phyloP scores from a whole-genome alignment of 2,329 filamentous ascomycete species.

The Penicillium corylophilum region DNA sequence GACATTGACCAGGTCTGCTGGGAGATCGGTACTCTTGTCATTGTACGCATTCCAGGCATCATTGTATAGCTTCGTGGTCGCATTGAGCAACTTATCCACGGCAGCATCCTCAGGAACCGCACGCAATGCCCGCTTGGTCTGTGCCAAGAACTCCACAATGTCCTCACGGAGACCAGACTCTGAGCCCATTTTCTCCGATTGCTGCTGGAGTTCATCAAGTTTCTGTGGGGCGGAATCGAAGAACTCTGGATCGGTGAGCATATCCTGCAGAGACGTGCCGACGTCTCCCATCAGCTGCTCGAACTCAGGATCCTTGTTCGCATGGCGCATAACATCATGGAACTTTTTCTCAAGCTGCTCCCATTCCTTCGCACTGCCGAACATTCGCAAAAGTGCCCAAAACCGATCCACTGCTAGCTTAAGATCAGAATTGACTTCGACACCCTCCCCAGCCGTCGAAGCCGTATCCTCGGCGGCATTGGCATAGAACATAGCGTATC shows the following conservation, averaged over 20 bases:
- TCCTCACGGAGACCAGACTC: constrained; percentile 70
- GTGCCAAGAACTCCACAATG: constrained; percentile 68
- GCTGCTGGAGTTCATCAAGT: constrained; percentile 58
- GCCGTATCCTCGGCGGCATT: constrained; percentile 67
- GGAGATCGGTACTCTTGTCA: constrained; percentile 67
- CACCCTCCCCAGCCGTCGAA: constrained; percentile 65
- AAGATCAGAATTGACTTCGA: constrained; percentile 70
- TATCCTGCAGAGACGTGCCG: constrained; percentile 71
- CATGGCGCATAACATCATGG: constrained; percentile 69
- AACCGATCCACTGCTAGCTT: constrained; percentile 76
- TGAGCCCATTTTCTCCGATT: constrained; percentile 58
- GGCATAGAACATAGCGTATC: constrained; percentile 76
- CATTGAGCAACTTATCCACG: constrained; percentile 66
- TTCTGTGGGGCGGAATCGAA: constrained; percentile 73
- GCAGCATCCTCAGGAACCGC: constrained; percentile 71
- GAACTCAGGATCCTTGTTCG: constrained; percentile 76
- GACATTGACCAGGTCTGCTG: constrained; percentile 73
- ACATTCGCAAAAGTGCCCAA: constrained; percentile 75
- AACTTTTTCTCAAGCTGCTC: constrained; percentile 68
- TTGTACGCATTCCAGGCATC: constrained; percentile 67
- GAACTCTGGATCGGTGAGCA: constrained; percentile 83
- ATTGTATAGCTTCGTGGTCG: constrained; percentile 64
- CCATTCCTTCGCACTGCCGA: constrained; percentile 75
- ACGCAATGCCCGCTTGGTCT: constrained; percentile 65
- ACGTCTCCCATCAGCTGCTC: constrained; percentile 73